Evolutionary conservation across 306 rosid species (phyloP).

Genomic region (Dryas octopetala): DNA sequence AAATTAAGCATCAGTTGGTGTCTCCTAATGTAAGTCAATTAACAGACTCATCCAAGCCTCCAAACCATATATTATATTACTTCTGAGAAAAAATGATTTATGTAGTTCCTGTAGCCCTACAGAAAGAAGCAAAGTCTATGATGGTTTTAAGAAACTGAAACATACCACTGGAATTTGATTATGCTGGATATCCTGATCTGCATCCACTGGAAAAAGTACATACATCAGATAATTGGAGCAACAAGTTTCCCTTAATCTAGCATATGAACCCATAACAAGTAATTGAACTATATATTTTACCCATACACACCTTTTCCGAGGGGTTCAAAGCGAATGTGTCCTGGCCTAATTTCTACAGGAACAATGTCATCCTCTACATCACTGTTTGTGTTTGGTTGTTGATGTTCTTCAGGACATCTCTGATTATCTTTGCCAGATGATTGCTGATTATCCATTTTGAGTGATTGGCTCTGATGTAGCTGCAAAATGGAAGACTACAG

Average conservation of each 20-base stretch:
- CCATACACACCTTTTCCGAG: constrained; percentile 51
- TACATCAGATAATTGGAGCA: constrained; percentile 33
- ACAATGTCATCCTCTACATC: constrained; percentile 44
- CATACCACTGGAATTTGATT: constrained; percentile 55
- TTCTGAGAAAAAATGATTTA: background rate
- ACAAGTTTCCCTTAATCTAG: background rate
- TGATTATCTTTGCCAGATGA: constrained; percentile 34
- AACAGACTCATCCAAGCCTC: background rate
- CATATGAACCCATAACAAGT: constrained; percentile 3
- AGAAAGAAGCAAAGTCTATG: background rate
- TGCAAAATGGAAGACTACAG: constrained; percentile 37
- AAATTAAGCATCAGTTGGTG: constrained; percentile 9
- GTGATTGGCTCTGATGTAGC: constrained; percentile 39
- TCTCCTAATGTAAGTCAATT: background rate
- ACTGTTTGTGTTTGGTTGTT: constrained; percentile 30
- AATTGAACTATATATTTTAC: background rate
- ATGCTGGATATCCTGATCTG: constrained; percentile 48
- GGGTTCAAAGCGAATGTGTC: constrained; percentile 87
- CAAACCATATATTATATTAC: background rate
- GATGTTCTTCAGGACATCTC: constrained; percentile 32
- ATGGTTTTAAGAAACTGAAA: constrained; percentile 18
- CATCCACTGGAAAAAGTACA: constrained; percentile 38
- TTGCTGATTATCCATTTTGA: constrained; percentile 40
- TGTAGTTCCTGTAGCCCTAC: background rate
- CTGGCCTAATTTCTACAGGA: constrained; percentile 87